Evolutionary conservation across 768 basidiomycete species (phyloP).

Genomic region (Pisolithus marmoratus): DNA sequence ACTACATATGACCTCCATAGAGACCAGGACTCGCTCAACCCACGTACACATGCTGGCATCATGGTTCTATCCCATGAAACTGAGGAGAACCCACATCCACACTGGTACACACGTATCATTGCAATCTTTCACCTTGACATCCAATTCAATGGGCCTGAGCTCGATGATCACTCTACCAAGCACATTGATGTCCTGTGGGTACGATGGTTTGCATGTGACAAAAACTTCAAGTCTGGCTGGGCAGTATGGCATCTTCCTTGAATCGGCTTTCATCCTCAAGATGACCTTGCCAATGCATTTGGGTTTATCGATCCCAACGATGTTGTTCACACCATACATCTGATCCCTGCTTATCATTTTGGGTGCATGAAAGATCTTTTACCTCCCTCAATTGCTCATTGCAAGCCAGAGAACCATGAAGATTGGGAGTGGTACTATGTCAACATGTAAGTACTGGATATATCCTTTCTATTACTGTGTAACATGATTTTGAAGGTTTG

Average conservation of each 20-base stretch:
- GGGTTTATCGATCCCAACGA: not conserved
- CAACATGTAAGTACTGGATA: conserved; percentile 9
- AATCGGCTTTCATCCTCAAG: not conserved
- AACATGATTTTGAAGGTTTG: conserved; percentile 16
- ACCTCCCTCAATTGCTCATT: conserved; percentile 1
- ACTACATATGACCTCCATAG: not conserved
- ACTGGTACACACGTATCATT: conserved; percentile 32
- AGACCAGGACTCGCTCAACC: conserved; percentile 16
- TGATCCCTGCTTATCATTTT: not conserved
- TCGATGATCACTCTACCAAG: not conserved
- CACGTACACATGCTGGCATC: conserved; percentile 28
- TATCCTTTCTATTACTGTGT: not conserved
- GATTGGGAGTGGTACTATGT: conserved; percentile 28
- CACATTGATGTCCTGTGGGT: not conserved
- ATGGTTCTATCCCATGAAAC: conserved; percentile 28
- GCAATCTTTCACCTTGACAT: conserved; percentile 27
- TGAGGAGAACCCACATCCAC: conserved; percentile 21
- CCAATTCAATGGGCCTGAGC: not conserved
- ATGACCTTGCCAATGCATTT: not conserved
- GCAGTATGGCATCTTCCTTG: not conserved
- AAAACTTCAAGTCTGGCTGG: not conserved
- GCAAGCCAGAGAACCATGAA: conserved; percentile 8
- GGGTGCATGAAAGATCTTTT: conserved; percentile 14
- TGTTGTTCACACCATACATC: not conserved
- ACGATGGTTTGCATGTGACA: not conserved